Evolutionary conservation across 1,139 yeast species (phyloP), one percentile per base, ranked within the genome.

Genomic region (Taphrina populina): DNA sequence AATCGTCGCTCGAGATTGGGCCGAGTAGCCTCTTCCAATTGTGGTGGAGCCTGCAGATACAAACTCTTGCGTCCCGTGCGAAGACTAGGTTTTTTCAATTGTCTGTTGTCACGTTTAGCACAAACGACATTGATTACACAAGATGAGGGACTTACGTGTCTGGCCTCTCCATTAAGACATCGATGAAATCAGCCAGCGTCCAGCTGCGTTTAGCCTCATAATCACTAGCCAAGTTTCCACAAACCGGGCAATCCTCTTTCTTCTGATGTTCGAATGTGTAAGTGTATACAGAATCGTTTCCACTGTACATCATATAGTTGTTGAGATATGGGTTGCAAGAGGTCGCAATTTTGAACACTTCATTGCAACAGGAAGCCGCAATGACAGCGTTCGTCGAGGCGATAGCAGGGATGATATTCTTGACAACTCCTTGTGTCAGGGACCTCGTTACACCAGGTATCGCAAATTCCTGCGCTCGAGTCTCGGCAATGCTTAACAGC

Each of bases 341-440:
- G 0, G 95, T 82, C 24, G 85, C 75, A 23, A 88, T 73, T 66
- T 90, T 90, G 69, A 88, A 79, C 1, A 86, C 88, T 67, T 90
- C 96, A 64, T 84, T 85, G 65, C 95, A 86, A 67, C 96, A 87
- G 11, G 88, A 77, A 0, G 95, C 96, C 1, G 97, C 96, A 40
- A 92, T 80, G 32, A 92, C 78, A 2, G 97, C 95, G 68, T 92
- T 92, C 0, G 97, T 90, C 1, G 95, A 84, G 0, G 96, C 95
- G 57, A 90, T 86, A 1, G 96, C 92, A 0, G 98, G 98, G 21
- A 92, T 84, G 61, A 92, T 88, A 64, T 84, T 84, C 69, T 92
- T 92, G 51, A 88, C 88, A 44, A 92, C 95, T 0, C 97, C 97
- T 57, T 87, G 76, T 0, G 95, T 83, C 55, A 85, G 74, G 52